These are phyloP conservation scores for Lachnellula suecica DNA, from an alignment of 2,329 filamentous ascomycete species.

Conservation along the genomic window DNA sequence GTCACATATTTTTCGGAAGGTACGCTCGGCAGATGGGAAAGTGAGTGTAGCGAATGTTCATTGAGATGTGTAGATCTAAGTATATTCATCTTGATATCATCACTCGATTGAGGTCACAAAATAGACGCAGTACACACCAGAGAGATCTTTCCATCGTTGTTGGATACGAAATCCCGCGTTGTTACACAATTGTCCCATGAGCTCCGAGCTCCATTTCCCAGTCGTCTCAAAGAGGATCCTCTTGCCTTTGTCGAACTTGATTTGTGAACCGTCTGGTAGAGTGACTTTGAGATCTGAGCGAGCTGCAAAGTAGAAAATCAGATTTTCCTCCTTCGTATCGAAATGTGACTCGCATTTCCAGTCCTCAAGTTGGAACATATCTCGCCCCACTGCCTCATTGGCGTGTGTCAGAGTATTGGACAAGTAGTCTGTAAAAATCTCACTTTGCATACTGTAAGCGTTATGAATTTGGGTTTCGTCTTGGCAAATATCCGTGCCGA, in stretches of 20 bases:
- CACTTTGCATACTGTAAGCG: neutral
- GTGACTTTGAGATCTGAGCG: neutral
- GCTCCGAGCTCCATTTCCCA: no score
- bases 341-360: neutral
- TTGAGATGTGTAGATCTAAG: no score
- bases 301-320: neutral
- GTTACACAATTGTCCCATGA: no score
- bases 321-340: no score
- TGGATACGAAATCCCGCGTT: no score
- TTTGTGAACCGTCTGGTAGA: no score
- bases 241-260: neutral
- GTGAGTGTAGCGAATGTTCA: no score
- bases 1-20: no score
- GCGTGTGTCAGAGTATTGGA: neutral
- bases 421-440: neutral
- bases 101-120: neutral
- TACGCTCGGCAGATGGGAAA: no score
- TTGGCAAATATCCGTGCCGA: neutral
- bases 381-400: neutral
- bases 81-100: no score
- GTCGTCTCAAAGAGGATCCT: neutral
- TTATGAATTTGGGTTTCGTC: neutral
- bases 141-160: neutral
- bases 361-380: neutral
- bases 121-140: neutral